Evolutionary conservation across 2,329 filamentous ascomycete species (phyloP), one percentile per base, ranked within the genome.

Genomic region (Hypoxylon sp.): DNA sequence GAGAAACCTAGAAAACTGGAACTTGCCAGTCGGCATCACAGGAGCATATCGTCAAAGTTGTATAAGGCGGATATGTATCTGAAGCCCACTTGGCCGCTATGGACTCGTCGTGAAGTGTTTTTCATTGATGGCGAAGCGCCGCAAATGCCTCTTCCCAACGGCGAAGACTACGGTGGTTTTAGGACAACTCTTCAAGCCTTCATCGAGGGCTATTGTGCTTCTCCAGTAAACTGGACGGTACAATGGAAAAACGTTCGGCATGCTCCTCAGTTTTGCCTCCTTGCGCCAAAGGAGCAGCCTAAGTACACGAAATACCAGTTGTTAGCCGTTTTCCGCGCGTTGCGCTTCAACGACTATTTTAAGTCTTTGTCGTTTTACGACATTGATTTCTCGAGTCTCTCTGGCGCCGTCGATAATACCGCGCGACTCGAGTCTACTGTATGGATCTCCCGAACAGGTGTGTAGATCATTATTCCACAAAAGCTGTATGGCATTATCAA

Each of bases 291-390:
- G 58, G 74, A 76, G 2, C 76, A 77, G 2, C 67, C 72, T 1
- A 71, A 71, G 4, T 87, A 88, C 70, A 80, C 80, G 3, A 75
- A 81, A 3, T 73, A 84, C 36, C 85, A 88, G 71, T 77, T 88
- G 2, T 74, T 88, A n/a, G 85, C 85, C 8, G 81, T 87, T 0
- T 81, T 87, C 68, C 81, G 85, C 3, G 84, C 85, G 1, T 74
- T 87, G 62, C 80, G 85, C 8, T 88, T 86, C 72, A 88, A 88
- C 56, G 85, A 85, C 67, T 87, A 84, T 69, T 87, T 88, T 75
- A 85, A 83, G 61, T 83, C 84, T 0, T 74, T 88, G n/a, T 87
- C 84, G 1, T 86, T 88, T 65, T 75, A 78, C 8, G 80, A 84
- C 54, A 79, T 87, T 12, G 82, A 87, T 66, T 77, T 88, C 18